Evolutionary conservation across 495 filamentous ascomycete genomes (phyloP).

Genomic region (Aspergillus incahuasiensis): DNA sequence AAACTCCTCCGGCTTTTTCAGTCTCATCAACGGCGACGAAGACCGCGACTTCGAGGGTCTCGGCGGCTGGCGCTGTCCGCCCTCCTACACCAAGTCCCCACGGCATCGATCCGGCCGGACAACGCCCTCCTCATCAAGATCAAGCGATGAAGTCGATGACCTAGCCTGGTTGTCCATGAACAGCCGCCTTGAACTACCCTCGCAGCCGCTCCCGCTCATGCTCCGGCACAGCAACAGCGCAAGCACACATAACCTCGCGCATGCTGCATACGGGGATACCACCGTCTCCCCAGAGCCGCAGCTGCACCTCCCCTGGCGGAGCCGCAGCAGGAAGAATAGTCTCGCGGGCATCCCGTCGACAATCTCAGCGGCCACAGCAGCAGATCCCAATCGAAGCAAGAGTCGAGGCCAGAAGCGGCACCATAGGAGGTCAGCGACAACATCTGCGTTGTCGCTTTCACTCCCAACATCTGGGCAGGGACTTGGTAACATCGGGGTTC

Average conservation of each 20-base stretch:
- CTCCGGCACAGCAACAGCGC: slow-evolving; percentile 14
- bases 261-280: neutral
- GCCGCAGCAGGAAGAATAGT: neutral
- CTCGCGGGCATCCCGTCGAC: neutral
- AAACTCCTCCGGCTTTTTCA: slow-evolving; percentile 17
- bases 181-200: slow-evolving; percentile 64
- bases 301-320: slow-evolving; percentile 1
- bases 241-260: neutral
- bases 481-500: neutral
- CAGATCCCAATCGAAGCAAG: slow-evolving; percentile 2
- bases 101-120: slow-evolving; percentile 32
- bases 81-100: slow-evolving; percentile 13
- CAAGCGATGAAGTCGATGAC: slow-evolving; percentile 46
- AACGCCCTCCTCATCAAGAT: slow-evolving; percentile 31
- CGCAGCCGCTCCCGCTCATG: slow-evolving; percentile 28
- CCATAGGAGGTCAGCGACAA: slow-evolving; percentile 37
- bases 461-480: neutral
- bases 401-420: slow-evolving; percentile 12
- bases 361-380: neutral
- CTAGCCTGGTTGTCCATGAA: slow-evolving; percentile 70
- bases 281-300: neutral
- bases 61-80: slow-evolving; percentile 63
- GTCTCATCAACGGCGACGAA: slow-evolving; percentile 35
- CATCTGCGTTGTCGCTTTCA: slow-evolving; percentile 24
- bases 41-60: slow-evolving; percentile 81